These are phyloP conservation scores for Mariannaea sp. DNA, from an alignment of 2,329 filamentous ascomycete genomes.

Conservation along the genomic window DNA sequence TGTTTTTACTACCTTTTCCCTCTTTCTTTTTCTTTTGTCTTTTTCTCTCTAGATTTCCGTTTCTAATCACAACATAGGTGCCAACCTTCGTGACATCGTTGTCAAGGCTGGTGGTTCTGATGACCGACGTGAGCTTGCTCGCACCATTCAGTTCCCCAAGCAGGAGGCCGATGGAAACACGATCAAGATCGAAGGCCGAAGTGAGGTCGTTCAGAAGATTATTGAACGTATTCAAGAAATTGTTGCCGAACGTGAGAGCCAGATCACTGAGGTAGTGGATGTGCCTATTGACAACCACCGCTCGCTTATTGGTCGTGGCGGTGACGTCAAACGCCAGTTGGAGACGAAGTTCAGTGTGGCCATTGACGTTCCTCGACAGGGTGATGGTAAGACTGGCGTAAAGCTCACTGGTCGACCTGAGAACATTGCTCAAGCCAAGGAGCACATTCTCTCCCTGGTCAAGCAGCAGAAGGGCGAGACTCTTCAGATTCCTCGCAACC, in stretches of 20 bases:
- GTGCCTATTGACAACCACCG: constrained; percentile 90
- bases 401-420: constrained; percentile 81
- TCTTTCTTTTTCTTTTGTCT: background rate
- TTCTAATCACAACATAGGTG: constrained; percentile 61
- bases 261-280: constrained; percentile 78
- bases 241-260: constrained; percentile 81
- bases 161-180: constrained; percentile 79
- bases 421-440: constrained; percentile 84
- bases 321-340: constrained; percentile 81
- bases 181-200: constrained; percentile 87
- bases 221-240: constrained; percentile 79
- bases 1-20: constrained; percentile 2
- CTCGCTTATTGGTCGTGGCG: constrained; percentile 87
- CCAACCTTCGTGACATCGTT: constrained; percentile 86
- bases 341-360: constrained; percentile 86
- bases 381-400: constrained; percentile 79
- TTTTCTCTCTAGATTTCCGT: background rate
- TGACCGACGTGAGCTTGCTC: constrained; percentile 80
- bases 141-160: constrained; percentile 93
- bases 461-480: constrained; percentile 90
- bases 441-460: constrained; percentile 76
- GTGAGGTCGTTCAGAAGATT: constrained; percentile 86
- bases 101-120: constrained; percentile 86
- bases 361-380: constrained; percentile 90
- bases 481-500: constrained; percentile 77